phyloP scores from a whole-genome alignment of 2,329 filamentous ascomycete genomes.

The Trichoderma koningii region DNA sequence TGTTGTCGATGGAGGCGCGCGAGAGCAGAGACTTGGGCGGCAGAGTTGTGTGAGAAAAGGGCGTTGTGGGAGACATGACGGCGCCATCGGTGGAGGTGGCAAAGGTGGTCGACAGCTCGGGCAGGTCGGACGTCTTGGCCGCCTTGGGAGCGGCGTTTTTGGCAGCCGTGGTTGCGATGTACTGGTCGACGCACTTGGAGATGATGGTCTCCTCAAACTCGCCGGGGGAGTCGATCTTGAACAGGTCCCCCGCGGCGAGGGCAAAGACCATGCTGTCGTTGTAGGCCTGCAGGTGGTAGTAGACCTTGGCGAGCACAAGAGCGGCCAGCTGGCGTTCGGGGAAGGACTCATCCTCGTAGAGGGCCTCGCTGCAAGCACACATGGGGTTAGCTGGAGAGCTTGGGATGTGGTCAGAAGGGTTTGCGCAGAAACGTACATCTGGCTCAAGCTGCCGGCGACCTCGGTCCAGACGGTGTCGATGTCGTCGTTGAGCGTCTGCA shows the following conservation, averaged over 20 bases:
- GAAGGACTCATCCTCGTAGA: slow-evolving; percentile 96
- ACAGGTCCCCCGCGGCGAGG: slow-evolving; percentile 88
- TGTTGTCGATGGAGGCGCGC: slow-evolving; percentile 69
- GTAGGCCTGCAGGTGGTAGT: slow-evolving; percentile 98
- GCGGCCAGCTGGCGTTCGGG: slow-evolving; percentile 92
- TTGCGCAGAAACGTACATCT: slow-evolving; percentile 67
- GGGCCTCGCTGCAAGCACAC: slow-evolving; percentile 71
- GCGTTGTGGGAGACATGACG: slow-evolving; percentile 85
- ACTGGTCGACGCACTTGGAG: slow-evolving; percentile 96
- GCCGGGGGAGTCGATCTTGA: slow-evolving; percentile 85
- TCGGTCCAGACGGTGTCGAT: slow-evolving; percentile 98
- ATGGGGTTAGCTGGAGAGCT: background rate
- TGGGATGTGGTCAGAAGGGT: background rate
- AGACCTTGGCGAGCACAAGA: slow-evolving; percentile 93
- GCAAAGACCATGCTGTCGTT: slow-evolving; percentile 99
- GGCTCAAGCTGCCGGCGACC: slow-evolving; percentile 85
- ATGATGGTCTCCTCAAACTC: slow-evolving; percentile 99
- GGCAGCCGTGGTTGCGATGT: slow-evolving; percentile 73
- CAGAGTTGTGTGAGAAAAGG: slow-evolving; percentile 90
- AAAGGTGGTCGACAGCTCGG: slow-evolving; percentile 81
- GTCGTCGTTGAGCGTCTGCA: slow-evolving; percentile 93
- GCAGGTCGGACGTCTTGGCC: slow-evolving; percentile 52
- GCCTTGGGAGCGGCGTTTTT: slow-evolving; percentile 51
- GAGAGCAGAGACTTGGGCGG: slow-evolving; percentile 96
- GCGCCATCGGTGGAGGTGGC: slow-evolving; percentile 67